Base-by-base conservation (phyloP, 2,329 filamentous ascomycete genomes). In the Cordyceps javanica region DNA sequence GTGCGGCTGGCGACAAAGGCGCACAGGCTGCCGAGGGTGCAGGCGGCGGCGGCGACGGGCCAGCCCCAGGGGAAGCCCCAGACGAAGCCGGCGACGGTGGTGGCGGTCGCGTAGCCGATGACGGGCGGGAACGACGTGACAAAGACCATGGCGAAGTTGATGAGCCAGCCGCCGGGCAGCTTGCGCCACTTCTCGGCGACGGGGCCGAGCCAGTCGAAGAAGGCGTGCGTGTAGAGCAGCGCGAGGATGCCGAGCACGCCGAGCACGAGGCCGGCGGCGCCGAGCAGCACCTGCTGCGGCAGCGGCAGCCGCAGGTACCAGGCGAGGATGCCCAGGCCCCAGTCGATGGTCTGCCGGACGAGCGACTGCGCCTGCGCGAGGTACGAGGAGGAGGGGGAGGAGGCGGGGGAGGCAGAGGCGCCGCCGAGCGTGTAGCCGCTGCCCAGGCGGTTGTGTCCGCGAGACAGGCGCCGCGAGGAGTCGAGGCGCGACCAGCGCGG, bases 1-100 rank as follows among this genome's bases (percentile, higher is more conserved):
- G 89, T 90, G 62, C 94, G 81, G 54, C 88, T 91, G 46, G 89
- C 84, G 59, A 95, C 69, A 69, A 99, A 97, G 0, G 91, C 87
- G 45, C 79, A 84, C 1, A 89, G 85, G 21, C 88, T 91, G 39
- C 94, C 94, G 32, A 84, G 72, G 2, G 96, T 80, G 21, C 89
- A 95, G 16, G 90, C 91, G 0, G 82, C 78, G 1, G 91, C 87
- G 51, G 90, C 88, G 63, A 96, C 86, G 63, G 90, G 85, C 91
- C 92, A 97, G 25, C 90, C 92, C 61, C 65, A 64, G 2, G 76
- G 77, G 62, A 83, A 82, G 2, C 79, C 82, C 66, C 77, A 84
- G 14, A 84, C 77, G 64, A 85, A 78, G 30, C 77, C 77, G 7
- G 78, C 73, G 26, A 82, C 69, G 26, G 78, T 82, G 59, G 77